Base-by-base conservation (phyloP, 2,329 filamentous ascomycete genomes). In the Westerdykella sp. region DNA sequence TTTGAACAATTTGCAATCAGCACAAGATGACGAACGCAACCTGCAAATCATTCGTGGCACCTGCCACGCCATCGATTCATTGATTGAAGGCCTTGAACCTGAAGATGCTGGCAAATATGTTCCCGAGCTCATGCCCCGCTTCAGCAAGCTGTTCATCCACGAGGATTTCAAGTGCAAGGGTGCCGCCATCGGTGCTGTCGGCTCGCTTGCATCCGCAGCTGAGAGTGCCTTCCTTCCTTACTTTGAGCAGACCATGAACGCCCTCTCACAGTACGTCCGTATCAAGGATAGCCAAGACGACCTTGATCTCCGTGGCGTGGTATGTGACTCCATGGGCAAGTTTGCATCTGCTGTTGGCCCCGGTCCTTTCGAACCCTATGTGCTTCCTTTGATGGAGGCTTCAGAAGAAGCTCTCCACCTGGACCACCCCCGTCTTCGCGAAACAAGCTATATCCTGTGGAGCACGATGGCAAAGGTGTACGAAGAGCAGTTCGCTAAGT, bases 371-470 rank as follows among this genome's bases (percentile, higher is more conserved):
- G 83, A 95, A 73, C 87, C 86, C 12, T 97, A 91, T 62, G 90
- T 97, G 30, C 77, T 85, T 62, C 87, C 88, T 34, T 76, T 97
- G 45, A 95, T 98, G 86, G 78, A 84, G 59, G 85, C 91, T 12
- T 95, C 87, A 54, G 90, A 96, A 69, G 90, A 96, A 69, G 90
- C 86, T 43, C 77, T 97, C 2, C 76, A 85, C 56, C 81, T 98
- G 2, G 90, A 88, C 56, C 90, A 96, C 71, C 86, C 90, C 34
- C 81, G 90, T 44, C 81, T 97, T 40, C 87, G 89, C 68, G 93
- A 98, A 74, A 96, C 89, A 49, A 95, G 88, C 65, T 98, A 95
- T 72, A 94, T 97, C 49, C 78, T 98, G 42, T 98, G 93, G 91
- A 89, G 87, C 53, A 88, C 87, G 34, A 82, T 98, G 63, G 85